Percentiles rank a stretch among this genome's conserved stretches.
Conservation (phyloP, 2,329 filamentous ascomycete species). For the Apiospora saccharicola region DNA sequence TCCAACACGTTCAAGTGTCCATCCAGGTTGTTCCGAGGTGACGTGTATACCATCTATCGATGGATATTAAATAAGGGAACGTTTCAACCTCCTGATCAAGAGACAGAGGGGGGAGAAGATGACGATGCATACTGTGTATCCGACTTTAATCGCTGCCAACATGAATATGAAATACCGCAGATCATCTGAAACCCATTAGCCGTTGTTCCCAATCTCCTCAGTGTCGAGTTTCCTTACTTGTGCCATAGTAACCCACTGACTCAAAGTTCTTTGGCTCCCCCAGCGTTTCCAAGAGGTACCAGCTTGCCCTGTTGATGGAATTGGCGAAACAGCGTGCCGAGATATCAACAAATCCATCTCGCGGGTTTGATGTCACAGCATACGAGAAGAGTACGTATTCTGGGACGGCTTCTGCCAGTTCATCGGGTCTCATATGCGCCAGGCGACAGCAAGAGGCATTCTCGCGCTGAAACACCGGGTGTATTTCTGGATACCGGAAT, state of each 20-base stretch:
- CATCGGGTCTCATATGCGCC: constrained; percentile 31
- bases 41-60: constrained; percentile 24
- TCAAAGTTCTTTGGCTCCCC: constrained; percentile 24
- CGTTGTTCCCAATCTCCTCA: background rate
- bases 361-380: constrained; percentile 29
- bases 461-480: background rate
- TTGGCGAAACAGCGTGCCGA: constrained; percentile 33
- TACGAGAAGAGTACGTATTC: constrained; percentile 34
- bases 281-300: constrained; percentile 32
- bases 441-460: constrained; percentile 26
- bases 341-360: constrained; percentile 34
- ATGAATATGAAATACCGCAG: constrained; percentile 26
- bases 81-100: background rate
- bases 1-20: constrained; percentile 25
- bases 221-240: constrained; percentile 21
- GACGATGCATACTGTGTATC: constrained; percentile 24
- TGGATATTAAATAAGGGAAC: background rate
- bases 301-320: constrained; percentile 32
- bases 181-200: background rate
- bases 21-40: constrained; percentile 27
- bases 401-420: constrained; percentile 31
- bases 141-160: constrained; percentile 25
- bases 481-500: background rate
- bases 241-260: constrained; percentile 25
- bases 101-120: background rate